Evolutionary conservation across 768 basidiomycete species (phyloP), one percentile per base, ranked within the genome.

Genomic region (Boletus barrowsii): DNA sequence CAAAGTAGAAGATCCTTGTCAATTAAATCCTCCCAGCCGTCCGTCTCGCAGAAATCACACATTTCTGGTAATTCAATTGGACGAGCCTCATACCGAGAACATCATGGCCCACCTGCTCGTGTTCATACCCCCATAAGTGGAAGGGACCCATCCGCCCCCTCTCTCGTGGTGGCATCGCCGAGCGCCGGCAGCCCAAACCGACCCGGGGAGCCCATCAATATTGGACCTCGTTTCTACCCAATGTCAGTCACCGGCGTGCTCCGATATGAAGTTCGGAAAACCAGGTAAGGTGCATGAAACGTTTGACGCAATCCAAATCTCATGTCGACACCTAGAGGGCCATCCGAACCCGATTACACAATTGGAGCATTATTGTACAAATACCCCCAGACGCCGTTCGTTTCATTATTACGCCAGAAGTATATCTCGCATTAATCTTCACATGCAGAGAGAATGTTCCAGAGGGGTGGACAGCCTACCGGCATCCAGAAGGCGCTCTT

Each of bases 401-500:
- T 68, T 49, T 49, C 18, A 14, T 51, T 22, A 4, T 29, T 22
- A 1, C 5, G 4, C 54, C 40, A 3, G 14, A 41, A n/a, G 17
- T 29, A 26, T 37, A 20, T 14, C 8, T 30, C 4, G 1, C 33
- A 37, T 22, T 37, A 15, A 42, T 49, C 9, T 20, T 29, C 1
- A 1, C 51, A 42, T 42, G 15, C 45, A 69, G 68, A 41, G 45
- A 29, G 0, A 42, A 24, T 0, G 18, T 58, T 6, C 72, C 70
- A 0, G 8, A 20, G 4, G 78, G 74, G 0, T 87, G 86, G 86
- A 64, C 37, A 8, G 64, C 75, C 2, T 69, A 71, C 32, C 66
- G 72, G 3, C 86, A 87, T 58, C 83, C 85, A 0, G 85, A 87
- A 22, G 22, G 22, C 22, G 3, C 22, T 22, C 22, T 22, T 22